These are phyloP conservation scores for Tylopilus sp. DNA, from an alignment of 768 basidiomycete species.

Conservation along the genomic window DNA sequence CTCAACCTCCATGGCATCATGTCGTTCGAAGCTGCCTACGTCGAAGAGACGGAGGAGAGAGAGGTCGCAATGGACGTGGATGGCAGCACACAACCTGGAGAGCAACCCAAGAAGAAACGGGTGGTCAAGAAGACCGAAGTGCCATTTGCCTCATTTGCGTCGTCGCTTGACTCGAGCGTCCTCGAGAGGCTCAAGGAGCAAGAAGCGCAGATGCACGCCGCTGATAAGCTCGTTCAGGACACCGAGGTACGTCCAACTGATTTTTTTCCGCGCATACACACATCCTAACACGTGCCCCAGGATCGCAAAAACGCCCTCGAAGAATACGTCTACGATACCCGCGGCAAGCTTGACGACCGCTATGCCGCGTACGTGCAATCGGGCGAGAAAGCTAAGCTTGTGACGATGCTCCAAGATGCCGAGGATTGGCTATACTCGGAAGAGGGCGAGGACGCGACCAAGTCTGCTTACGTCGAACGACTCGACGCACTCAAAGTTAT, in stretches of 20 bases:
- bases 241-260: slow-evolving; percentile 68
- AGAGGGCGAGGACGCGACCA: slow-evolving; percentile 92
- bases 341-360: slow-evolving; percentile 86
- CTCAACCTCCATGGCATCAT: slow-evolving; percentile 83
- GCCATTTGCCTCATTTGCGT: slow-evolving; percentile 61
- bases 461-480: slow-evolving; percentile 87
- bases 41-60: slow-evolving; percentile 78
- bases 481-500: slow-evolving; percentile 81
- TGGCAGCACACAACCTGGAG: slow-evolving; percentile 38
- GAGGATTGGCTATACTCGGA: slow-evolving; percentile 98
- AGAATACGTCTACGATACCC: slow-evolving; percentile 97
- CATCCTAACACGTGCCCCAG: slow-evolving; percentile 35
- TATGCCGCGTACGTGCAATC: slow-evolving; percentile 74
- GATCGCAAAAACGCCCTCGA: slow-evolving; percentile 98
- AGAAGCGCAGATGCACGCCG: slow-evolving; percentile 84
- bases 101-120: slow-evolving; percentile 75
- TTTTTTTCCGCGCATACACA: slow-evolving; percentile 1
- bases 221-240: slow-evolving; percentile 95
- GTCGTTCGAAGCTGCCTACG: slow-evolving; percentile 83
- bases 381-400: slow-evolving; percentile 74
- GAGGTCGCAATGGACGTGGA: slow-evolving; percentile 75
- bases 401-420: slow-evolving; percentile 65
- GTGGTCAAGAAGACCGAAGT: slow-evolving; percentile 81
- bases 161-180: slow-evolving; percentile 58
- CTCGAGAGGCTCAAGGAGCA: slow-evolving; percentile 71